phyloP scores from a whole-genome alignment of 2,329 filamentous ascomycete species.

The Blumeriella jaapii region DNA sequence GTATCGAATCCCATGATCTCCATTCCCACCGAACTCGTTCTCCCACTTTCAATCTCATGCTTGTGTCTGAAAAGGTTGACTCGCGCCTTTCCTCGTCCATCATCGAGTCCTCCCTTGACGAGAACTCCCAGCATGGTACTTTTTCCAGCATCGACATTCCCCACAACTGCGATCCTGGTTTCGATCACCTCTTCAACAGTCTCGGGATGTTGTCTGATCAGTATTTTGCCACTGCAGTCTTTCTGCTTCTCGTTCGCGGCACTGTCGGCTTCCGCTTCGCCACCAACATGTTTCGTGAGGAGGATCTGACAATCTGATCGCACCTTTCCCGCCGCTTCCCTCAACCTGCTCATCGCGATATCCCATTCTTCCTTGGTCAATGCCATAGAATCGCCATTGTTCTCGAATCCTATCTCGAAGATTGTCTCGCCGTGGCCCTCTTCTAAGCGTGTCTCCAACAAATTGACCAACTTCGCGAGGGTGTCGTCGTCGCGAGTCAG shows the following conservation, averaged over 20 bases:
- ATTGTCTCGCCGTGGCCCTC: slow-evolving; percentile 84
- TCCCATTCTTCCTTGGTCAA: slow-evolving; percentile 68
- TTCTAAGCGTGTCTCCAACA: slow-evolving; percentile 57
- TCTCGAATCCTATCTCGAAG: slow-evolving; percentile 86
- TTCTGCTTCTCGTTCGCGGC: slow-evolving; percentile 52
- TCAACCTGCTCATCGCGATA: slow-evolving; percentile 53
- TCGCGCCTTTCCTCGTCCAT: slow-evolving; percentile 84
- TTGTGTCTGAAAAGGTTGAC: slow-evolving; percentile 97
- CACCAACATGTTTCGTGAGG: slow-evolving; percentile 83
- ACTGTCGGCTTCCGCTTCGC: slow-evolving; percentile 47
- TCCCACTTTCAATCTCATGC: slow-evolving; percentile 90
- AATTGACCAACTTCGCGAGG: slow-evolving; percentile 48
- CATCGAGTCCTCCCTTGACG: slow-evolving; percentile 89
- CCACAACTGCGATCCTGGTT: slow-evolving; percentile 90
- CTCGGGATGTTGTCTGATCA: slow-evolving; percentile 64
- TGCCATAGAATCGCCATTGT: slow-evolving; percentile 75
- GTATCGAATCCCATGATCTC: slow-evolving; percentile 98
- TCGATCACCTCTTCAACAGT: slow-evolving; percentile 84
- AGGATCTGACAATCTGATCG: slow-evolving; percentile 71
- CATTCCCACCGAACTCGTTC: slow-evolving; percentile 95
- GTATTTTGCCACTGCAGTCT: slow-evolving; percentile 72
- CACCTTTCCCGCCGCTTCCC: slow-evolving; percentile 49
- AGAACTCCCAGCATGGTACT: slow-evolving; percentile 92
- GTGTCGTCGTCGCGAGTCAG: slow-evolving; percentile 51
- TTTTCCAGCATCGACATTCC: slow-evolving; percentile 96